A percentile compares a stretch with the other conserved stretches of the same genome.
These are phyloP conservation scores for Tuber magnatum DNA, from an alignment of 495 filamentous ascomycete genomes.

Conservation along the genomic window DNA sequence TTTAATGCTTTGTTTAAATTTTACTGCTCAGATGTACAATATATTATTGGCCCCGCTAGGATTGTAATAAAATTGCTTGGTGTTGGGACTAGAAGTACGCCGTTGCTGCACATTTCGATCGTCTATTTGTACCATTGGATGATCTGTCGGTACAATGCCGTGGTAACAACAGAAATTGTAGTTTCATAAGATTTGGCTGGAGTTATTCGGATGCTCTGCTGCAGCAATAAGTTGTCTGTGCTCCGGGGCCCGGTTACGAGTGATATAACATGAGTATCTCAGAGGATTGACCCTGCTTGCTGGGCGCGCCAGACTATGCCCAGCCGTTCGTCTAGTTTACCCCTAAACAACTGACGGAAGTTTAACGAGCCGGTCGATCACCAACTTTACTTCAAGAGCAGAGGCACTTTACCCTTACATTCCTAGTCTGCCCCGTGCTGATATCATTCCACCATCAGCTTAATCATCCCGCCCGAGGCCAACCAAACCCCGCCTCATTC, in stretches of 20 bases:
- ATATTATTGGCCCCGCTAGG: neutral
- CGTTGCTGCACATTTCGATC: neutral
- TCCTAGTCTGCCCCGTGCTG: neutral
- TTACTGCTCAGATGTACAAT: constrained; percentile 3
- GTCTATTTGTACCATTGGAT: neutral
- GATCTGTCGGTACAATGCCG: neutral
- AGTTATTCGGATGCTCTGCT: neutral
- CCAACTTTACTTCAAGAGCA: neutral
- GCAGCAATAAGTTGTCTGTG: neutral
- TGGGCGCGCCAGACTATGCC: neutral
- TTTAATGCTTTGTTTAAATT: neutral
- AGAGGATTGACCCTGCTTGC: neutral
- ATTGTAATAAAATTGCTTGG: neutral
- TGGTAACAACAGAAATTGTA: neutral
- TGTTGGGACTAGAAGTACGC: neutral
- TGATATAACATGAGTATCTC: neutral
- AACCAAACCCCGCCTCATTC: neutral
- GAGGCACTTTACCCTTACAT: neutral
- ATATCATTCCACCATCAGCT: neutral
- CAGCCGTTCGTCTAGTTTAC: neutral
- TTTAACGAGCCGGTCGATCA: neutral
- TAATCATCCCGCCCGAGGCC: neutral
- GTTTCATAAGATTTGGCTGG: neutral
- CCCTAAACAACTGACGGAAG: neutral
- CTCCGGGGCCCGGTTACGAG: neutral